These are phyloP conservation scores for Isatis lusitanica DNA, from an alignment of 441 rosid species.

Conservation along the genomic window DNA sequence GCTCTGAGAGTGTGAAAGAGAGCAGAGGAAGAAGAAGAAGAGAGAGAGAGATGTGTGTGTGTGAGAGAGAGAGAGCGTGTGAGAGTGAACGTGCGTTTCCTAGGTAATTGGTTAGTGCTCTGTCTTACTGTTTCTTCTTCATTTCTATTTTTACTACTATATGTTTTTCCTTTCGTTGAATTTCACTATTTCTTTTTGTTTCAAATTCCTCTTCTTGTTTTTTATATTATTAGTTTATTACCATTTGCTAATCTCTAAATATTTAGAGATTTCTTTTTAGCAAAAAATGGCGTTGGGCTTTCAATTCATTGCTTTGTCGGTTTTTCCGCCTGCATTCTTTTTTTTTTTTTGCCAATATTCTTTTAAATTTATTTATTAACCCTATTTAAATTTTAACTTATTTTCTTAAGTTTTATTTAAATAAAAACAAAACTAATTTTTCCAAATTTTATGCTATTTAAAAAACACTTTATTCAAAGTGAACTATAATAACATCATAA, in stretches of 20 bases:
- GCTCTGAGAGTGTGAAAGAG: conserved; percentile 3
- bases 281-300: neutral
- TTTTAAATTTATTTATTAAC: neutral
- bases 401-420: neutral
- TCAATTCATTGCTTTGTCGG: conserved; percentile 16
- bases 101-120: conserved; percentile 41
- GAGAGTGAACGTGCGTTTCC: conserved; percentile 46
- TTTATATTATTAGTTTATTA: neutral
- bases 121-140: conserved; percentile 38
- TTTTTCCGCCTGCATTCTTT: neutral
- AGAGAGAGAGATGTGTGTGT: conserved; percentile 16
- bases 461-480: neutral
- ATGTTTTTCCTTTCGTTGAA: neutral
- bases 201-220: neutral
- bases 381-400: neutral
- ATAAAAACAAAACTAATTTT: no score
- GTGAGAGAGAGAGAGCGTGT: neutral
- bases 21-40: conserved; percentile 18
- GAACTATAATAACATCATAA: neutral
- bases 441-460: neutral
- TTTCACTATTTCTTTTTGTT: neutral
- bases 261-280: neutral
- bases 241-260: neutral
- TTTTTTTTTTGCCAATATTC: neutral
- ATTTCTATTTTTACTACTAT: neutral